Base-by-base conservation (phyloP, 768 basidiomycete species). In the Rhodotorula paludigena region DNA sequence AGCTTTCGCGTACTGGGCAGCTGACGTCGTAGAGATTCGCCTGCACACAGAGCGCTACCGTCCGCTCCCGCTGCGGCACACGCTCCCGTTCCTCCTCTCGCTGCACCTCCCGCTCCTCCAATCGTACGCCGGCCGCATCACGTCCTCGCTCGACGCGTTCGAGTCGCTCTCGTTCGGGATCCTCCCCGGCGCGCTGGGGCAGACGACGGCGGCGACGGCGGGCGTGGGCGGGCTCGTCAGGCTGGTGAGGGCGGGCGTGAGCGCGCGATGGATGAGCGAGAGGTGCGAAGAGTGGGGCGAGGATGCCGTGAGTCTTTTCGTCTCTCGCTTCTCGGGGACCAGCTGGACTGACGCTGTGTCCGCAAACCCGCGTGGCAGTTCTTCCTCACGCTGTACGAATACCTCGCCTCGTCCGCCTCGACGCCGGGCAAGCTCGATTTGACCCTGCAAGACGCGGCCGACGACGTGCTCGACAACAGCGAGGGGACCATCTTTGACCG, bases 101-200 rank as follows among this genome's bases (percentile, higher is more conserved):
- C 84, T 94, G 23, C 96, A 99, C 78, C 80, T 97, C 2, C 92
- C 93, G 1, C 76, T 96, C 20, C 79, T 99, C 20, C 84, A 88
- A 64, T 80, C 83, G 10, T 99, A 96, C 77, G 83, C 85, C 68
- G 78, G 81, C 15, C 86, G 93, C 28, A 86, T 99, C 77, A 82
- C 85, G 2, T 84, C 87, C 15, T 91, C 92, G 15, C 80, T 97
- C 33, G 92, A 97, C 74, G 94, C 93, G 0, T 97, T 97, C 73
- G 96, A 98, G 78, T 88, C 87, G 2, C 81, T 96, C 10, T 90
- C 92, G 2, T 91, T 89, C 38, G 84, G 87, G 0, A 85, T 99
- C 71, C 85, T 92, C 3, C 96, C 96, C 2, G 96, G 96, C 25
- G 91, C 91, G 0, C 82, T 98, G 47, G 76, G 79, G 0, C 83